Evolutionary conservation across 208 protist genomes (phyloP).

Genomic region (Wallacemonas rigidus): DNA sequence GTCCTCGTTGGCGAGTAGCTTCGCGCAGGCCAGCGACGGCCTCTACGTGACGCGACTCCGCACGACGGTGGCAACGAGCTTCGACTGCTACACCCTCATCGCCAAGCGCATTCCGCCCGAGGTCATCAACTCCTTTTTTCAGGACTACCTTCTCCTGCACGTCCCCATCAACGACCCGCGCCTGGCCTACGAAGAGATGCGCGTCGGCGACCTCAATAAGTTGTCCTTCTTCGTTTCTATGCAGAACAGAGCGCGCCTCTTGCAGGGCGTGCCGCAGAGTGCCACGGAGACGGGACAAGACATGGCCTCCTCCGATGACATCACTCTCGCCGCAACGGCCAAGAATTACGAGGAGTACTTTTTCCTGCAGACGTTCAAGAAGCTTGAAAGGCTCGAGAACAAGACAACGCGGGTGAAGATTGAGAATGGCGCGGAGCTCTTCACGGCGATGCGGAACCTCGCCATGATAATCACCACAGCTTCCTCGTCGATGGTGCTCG

Average conservation of each 20-base stretch:
- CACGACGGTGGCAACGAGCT: slow-evolving; percentile 35
- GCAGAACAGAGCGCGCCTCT: slow-evolving; percentile 30
- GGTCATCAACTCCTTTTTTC: slow-evolving; percentile 28
- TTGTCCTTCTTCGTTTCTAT: slow-evolving; percentile 52
- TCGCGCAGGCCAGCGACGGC: slow-evolving; percentile 12
- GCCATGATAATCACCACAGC: slow-evolving; percentile 45
- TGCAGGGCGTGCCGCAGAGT: slow-evolving; percentile 21
- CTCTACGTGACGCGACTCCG: slow-evolving; percentile 39
- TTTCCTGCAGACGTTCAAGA: slow-evolving; percentile 16
- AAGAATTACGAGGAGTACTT: slow-evolving; percentile 20
- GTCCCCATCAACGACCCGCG: slow-evolving; percentile 30
- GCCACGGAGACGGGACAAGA: slow-evolving; percentile 2
- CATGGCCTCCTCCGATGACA: not conserved
- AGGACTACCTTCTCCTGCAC: slow-evolving; percentile 29
- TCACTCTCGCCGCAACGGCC: not conserved
- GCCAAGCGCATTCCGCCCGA: slow-evolving; percentile 29
- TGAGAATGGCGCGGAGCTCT: slow-evolving; percentile 30
- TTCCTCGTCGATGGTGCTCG: slow-evolving; percentile 50
- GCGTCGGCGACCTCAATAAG: slow-evolving; percentile 23
- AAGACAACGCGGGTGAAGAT: slow-evolving; percentile 7
- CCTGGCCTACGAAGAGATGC: slow-evolving; percentile 31
- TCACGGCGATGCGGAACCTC: slow-evolving; percentile 40
- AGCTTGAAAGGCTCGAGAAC: slow-evolving; percentile 15
- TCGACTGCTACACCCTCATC: slow-evolving; percentile 48
- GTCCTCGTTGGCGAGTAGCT: slow-evolving; percentile 11